Evolutionary conservation across 768 basidiomycete species (phyloP), one percentile per base, ranked within the genome.

Genomic region (Boletales sp.): DNA sequence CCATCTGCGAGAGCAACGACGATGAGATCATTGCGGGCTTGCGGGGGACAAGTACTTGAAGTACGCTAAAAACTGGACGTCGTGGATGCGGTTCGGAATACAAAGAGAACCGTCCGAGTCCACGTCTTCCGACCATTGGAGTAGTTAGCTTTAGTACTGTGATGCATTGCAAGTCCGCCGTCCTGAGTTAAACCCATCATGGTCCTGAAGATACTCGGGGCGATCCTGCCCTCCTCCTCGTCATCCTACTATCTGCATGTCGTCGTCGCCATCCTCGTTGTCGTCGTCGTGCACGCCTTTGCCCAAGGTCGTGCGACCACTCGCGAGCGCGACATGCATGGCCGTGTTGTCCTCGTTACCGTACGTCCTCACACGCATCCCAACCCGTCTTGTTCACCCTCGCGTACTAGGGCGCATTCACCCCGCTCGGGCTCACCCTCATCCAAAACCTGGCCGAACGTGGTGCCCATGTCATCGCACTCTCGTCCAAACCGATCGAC

Each of bases 381-480:
- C 21, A 21, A 21, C 8, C 2, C 10, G 32, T 41, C 15, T 3
- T 19, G 45, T 44, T 34, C 17, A 8, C 15, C 0, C 29, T 62
- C 45, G 54, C 21, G 21, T 19, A 46, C 18, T 53, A 90, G 87
- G 89, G 89, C 34, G 87, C 74, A 0, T 87, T 91, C 57, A 86
- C 87, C 3, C 81, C 89, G 2, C 65, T 83, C 8, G 89, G 90
- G 3, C 63, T 90, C 10, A 86, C 83, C 0, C 60, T 90, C 1
- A 64, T 90, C 8, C 81, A 86, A 48, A 69, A 21, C 3, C 69
- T 94, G 9, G 89, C 91, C 1, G 68, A 78, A 42, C 79, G 86
- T 39, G 90, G 91, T 12, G 88, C 90, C 15, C 87, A 89, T 55
- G 69, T 93, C 50, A 86, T 94, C 39, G 85, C 86, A 1, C 79